These are phyloP conservation scores for Persicaria maculosa DNA, from an alignment of 148 eudicot genomes.

Conservation along the genomic window DNA sequence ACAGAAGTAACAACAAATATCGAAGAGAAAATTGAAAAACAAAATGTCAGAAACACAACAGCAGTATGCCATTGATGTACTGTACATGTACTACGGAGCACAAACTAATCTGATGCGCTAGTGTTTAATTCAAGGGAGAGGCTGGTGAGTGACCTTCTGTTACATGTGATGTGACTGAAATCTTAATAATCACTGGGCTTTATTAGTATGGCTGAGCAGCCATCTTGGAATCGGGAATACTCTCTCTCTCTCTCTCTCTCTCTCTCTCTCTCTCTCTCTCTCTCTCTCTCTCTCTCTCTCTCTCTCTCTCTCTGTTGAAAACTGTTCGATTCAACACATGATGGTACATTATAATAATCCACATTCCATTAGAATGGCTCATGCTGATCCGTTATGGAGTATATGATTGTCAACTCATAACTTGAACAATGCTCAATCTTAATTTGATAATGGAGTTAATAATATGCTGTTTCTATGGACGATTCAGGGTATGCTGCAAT, in stretches of 20 bases:
- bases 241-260: not conserved
- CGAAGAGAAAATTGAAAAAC: not conserved
- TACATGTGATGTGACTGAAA: not conserved
- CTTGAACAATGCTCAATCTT: not conserved
- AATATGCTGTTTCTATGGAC: slow-evolving; percentile 14
- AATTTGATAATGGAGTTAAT: not conserved
- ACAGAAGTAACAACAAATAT: not conserved
- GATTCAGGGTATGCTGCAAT: slow-evolving; percentile 82
- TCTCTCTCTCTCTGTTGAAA: not conserved
- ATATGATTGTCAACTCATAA: not conserved
- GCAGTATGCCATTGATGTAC: not conserved
- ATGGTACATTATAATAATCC: not conserved
- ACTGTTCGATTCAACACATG: not conserved
- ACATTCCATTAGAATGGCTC: not conserved
- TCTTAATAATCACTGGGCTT: not conserved
- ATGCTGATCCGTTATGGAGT: not conserved
- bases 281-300: not conserved
- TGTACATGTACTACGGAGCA: not conserved
- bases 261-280: not conserved
- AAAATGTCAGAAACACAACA: not conserved
- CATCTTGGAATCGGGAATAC: not conserved
- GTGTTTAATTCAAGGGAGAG: not conserved
- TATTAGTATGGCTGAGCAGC: not conserved
- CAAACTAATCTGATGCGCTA: not conserved
- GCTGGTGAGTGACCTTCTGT: not conserved